phyloP scores from a whole-genome alignment of 2,329 filamentous ascomycete species.

The Graphiopsis chlorocephala region DNA sequence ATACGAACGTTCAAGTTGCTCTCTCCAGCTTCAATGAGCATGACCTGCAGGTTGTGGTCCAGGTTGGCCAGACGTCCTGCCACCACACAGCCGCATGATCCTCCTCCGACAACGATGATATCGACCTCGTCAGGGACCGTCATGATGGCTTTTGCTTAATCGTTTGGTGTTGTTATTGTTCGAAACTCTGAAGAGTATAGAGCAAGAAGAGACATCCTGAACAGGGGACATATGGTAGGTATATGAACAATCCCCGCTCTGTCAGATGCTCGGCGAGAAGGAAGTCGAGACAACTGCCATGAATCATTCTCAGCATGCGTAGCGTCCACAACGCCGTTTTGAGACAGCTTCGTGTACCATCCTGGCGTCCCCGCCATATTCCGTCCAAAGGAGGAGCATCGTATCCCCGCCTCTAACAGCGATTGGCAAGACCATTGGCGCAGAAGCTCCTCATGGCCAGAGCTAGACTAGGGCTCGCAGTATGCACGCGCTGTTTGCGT shows the following conservation, averaged over 20 bases:
- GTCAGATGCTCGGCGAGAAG: constrained; percentile 23
- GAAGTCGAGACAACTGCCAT: constrained; percentile 19
- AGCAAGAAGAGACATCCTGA: neutral
- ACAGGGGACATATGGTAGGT: constrained; percentile 13
- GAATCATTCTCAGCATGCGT: neutral
- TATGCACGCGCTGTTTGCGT: neutral
- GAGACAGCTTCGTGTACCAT: neutral
- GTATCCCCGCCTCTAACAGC: neutral
- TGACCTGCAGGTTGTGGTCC: constrained; percentile 49
- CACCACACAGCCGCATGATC: constrained; percentile 49
- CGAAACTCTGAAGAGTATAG: neutral
- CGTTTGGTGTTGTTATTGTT: constrained; percentile 3
- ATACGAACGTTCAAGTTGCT: constrained; percentile 64
- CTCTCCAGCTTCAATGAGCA: constrained; percentile 52
- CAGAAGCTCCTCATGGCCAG: neutral
- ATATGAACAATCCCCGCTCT: constrained; percentile 28
- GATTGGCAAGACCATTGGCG: neutral
- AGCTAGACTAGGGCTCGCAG: neutral
- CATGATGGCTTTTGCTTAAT: constrained; percentile 40
- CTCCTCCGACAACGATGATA: constrained; percentile 70
- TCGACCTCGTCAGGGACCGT: constrained; percentile 74
- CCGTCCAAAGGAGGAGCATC: neutral
- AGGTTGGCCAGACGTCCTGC: constrained; percentile 51
- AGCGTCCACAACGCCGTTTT: neutral
- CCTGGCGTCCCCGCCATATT: constrained; percentile 2